Percentiles rank a stretch among this genome's conserved stretches.
These are phyloP conservation scores for Leucosporidium yakuticum DNA, from an alignment of 768 basidiomycete species.

Conservation along the genomic window DNA sequence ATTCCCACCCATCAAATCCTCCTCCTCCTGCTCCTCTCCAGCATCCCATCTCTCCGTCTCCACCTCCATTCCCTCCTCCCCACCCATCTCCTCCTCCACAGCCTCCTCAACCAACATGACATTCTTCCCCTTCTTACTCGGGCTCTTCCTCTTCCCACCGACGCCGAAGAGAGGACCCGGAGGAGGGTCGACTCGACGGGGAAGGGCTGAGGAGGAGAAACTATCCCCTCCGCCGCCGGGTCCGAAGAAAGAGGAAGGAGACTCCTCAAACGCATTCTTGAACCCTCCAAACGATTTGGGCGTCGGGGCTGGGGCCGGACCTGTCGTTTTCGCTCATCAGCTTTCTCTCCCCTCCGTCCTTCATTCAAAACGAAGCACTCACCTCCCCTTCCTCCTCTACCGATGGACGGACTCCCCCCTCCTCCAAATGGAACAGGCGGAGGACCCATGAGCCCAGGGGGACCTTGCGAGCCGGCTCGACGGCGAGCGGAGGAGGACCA, in stretches of 20 bases:
- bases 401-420: not conserved
- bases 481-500: slow-evolving; percentile 3
- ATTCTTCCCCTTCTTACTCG: slow-evolving; percentile 8
- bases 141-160: too few species aligned
- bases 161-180: too few species aligned
- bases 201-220: too few species aligned
- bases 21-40: slow-evolving; percentile 1
- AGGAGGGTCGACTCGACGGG: too few species aligned
- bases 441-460: not conserved
- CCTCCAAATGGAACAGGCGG: not conserved
- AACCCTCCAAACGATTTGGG: slow-evolving; percentile 8
- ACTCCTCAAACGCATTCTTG: slow-evolving; percentile 14
- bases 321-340: not conserved
- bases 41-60: not conserved
- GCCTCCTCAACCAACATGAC: not conserved
- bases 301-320: not conserved
- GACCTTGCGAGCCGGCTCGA: not conserved
- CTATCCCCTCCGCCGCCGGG: too few species aligned
- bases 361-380: not conserved
- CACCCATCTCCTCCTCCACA: slow-evolving; percentile 10
- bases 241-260: too few species aligned
- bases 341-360: not conserved
- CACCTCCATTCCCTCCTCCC: not conserved
- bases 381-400: not conserved
- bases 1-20: not conserved